Evolutionary conservation across 306 rosid genomes (phyloP).

Genomic region (Amphicarpaea edgeworthii): DNA sequence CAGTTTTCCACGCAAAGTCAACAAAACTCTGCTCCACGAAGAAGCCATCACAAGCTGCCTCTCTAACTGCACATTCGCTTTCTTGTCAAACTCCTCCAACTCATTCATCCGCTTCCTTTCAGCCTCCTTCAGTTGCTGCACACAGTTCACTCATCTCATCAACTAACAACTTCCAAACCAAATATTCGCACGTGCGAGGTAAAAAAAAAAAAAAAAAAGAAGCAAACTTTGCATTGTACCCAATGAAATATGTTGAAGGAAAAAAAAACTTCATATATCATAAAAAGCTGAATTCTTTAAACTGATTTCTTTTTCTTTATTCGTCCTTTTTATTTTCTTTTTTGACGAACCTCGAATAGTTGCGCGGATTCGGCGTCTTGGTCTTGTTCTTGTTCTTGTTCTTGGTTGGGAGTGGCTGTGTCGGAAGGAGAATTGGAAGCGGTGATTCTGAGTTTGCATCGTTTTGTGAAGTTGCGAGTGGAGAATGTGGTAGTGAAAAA

Average conservation of each 20-base stretch:
- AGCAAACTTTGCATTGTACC: too few relatives aligned
- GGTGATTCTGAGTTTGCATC: slow-evolving; percentile 48
- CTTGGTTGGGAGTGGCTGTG: slow-evolving; percentile 31
- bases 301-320: too few relatives aligned
- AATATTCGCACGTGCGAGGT: background rate
- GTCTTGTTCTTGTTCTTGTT: too few relatives aligned
- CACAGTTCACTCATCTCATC: slow-evolving; percentile 32
- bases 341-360: slow-evolving; percentile 72
- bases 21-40: slow-evolving; percentile 78
- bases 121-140: slow-evolving; percentile 79
- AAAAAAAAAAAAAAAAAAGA: too few relatives aligned
- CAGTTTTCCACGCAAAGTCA: slow-evolving; percentile 79
- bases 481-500: slow-evolving; percentile 42
- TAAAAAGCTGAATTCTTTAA: too few relatives aligned
- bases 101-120: slow-evolving; percentile 80
- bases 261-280: too few relatives aligned
- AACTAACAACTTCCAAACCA: slow-evolving; percentile 26
- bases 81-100: slow-evolving; percentile 78
- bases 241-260: too few relatives aligned
- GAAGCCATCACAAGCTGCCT: slow-evolving; percentile 99
- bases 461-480: slow-evolving; percentile 32
- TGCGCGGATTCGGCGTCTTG: slow-evolving; percentile 72
- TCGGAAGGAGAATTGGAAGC: slow-evolving; percentile 53
- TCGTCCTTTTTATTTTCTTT: background rate
- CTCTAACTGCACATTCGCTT: slow-evolving; percentile 86